Evolutionary conservation across 148 eudicot species (phyloP), one percentile per base, ranked within the genome.

Genomic region (Vaccinium macrocarpon): DNA sequence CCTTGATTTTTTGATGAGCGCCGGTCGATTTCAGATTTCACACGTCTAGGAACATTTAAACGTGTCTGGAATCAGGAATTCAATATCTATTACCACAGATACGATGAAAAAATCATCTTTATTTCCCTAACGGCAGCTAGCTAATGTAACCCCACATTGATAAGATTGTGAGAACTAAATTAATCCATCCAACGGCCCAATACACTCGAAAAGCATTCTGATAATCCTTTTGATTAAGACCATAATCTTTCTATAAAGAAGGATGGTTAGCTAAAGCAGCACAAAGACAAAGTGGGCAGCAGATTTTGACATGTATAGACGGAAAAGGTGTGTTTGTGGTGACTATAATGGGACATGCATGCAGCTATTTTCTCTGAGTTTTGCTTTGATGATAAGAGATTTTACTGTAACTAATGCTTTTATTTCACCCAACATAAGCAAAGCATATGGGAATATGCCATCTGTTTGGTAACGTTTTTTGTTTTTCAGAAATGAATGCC

Each of bases 341-440:
- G 35, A 81, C 82, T 81, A n/a, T 81, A n/a, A 59, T 56, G 82
- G 68, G 88, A 74, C 82, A 86, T 79, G 68, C 80, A 82, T 82
- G 87, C 78, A 77, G 82, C 85, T 80, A 82, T 66, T 84, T 82
- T 76, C 82, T 76, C 15, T 38, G 74, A 48, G 46, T 74, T 87
- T 70, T 70, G 77, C 82, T 81, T 76, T 79, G 73, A 78, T 50
- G 25, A 66, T 9, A 14, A 23, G 16, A 23, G 72, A 16, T 66
- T 66, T 66, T 66, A 66, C 72, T 25, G 32, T 25, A 4, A 25
- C 72, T 25, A 66, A 66, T 25, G 1, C 16, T 66, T 25, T 66
- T 66, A 66, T 27, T 66, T 66, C 46, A 42, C 5, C 46, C 46
- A 4, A 42, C 46, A 42, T 42, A 42, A 25, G 35, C 35, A 6